Evolutionary conservation across 108 stramenopile genomes (phyloP).

Genomic region (Pinguiococcus pyrenoidosus): DNA sequence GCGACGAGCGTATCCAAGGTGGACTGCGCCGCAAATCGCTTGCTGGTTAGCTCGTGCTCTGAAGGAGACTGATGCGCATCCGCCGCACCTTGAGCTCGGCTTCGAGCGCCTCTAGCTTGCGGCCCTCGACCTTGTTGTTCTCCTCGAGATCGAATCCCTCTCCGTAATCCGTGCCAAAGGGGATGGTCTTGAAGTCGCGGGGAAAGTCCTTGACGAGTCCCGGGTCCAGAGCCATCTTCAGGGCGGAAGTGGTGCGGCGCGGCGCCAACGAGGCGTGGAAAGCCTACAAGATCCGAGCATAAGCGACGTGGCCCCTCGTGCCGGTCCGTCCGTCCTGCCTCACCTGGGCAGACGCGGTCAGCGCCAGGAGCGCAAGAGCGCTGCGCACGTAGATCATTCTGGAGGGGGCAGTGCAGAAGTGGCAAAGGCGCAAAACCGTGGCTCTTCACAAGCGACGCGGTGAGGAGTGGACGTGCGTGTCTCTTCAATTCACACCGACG

Average conservation of each 20-base stretch:
- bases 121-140: slow-evolving; percentile 13
- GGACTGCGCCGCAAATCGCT: not conserved
- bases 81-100: not conserved
- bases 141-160: slow-evolving; percentile 18
- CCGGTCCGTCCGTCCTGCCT: too few relatives aligned
- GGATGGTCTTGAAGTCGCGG: slow-evolving; percentile 34
- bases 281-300: too few relatives aligned
- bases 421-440: too few relatives aligned
- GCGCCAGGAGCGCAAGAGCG: too few relatives aligned
- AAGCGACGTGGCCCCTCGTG: too few relatives aligned
- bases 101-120: not conserved
- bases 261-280: too few relatives aligned
- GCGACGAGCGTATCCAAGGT: slow-evolving; percentile 11
- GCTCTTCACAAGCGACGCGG: too few relatives aligned
- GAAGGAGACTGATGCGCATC: not conserved
- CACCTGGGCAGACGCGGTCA: too few relatives aligned
- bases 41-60: not conserved
- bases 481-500: too few relatives aligned
- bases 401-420: too few relatives aligned
- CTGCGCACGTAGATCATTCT: too few relatives aligned
- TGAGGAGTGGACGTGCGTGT: too few relatives aligned
- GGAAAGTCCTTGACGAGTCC: slow-evolving; percentile 34
- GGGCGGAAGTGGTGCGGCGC: slow-evolving; percentile 1
- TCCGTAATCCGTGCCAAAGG: slow-evolving; percentile 35
- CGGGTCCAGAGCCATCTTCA: slow-evolving; percentile 33